Conservation (phyloP, 2,329 filamentous ascomycete genomes). For the Dactylellina sp. region DNA sequence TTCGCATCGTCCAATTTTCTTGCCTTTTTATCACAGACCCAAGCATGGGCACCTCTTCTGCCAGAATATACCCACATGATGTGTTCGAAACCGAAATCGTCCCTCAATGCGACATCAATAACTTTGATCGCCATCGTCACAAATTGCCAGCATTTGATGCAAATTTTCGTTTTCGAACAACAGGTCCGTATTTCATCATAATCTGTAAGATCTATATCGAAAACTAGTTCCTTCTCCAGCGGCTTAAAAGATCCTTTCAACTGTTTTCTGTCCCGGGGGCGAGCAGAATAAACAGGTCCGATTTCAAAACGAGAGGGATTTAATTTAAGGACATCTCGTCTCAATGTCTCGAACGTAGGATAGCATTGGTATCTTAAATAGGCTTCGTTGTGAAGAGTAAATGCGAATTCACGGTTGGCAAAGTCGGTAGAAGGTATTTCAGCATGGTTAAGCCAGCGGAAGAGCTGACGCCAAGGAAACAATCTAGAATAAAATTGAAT, state of each 20-base stretch:
- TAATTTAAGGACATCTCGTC: conserved; percentile 88
- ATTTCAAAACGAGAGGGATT: conserved; percentile 97
- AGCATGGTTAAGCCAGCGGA: conserved; percentile 97
- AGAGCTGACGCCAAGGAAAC: conserved; percentile 93
- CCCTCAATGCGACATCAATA: conserved; percentile 83
- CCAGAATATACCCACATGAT: conserved; percentile 99
- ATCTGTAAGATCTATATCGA: conserved; percentile 99
- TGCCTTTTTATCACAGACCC: conserved; percentile 93
- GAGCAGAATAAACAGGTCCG: conserved; percentile 93
- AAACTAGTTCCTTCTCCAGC: conserved; percentile 91
- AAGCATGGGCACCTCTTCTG: conserved; percentile 94
- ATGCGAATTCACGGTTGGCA: conserved; percentile 92
- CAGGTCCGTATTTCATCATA: conserved; percentile 97
- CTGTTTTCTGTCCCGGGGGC: conserved; percentile 91
- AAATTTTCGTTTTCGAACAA: conserved; percentile 93
- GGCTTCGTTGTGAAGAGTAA: conserved; percentile 90
- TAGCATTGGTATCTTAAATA: conserved; percentile 93
- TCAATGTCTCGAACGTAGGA: conserved; percentile 76
- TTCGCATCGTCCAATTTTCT: conserved; percentile 86
- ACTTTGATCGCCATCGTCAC: conserved; percentile 98
- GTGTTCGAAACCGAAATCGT: conserved; percentile 96
- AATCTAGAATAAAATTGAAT: conserved; percentile 93
- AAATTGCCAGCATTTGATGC: conserved; percentile 93
- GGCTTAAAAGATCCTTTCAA: conserved; percentile 88
- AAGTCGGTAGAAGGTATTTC: conserved; percentile 88